Conservation (phyloP, 805 yeast species). For the Hagleromyces aurorensis region DNA sequence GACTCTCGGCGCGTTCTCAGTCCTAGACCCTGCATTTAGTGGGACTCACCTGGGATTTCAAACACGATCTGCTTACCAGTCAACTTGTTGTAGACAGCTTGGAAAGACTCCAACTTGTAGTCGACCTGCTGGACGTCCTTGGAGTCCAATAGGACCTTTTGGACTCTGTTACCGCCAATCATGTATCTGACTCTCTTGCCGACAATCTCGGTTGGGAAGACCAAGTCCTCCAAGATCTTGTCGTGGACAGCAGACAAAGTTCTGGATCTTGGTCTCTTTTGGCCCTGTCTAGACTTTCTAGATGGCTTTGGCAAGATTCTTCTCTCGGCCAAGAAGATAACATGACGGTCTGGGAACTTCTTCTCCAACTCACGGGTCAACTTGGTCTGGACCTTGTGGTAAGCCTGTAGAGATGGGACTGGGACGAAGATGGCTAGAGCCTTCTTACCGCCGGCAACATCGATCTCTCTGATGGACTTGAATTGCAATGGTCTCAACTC, state of each 20-base stretch:
- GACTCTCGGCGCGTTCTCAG: background rate
- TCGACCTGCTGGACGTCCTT: constrained; percentile 95
- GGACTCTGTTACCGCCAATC: constrained; percentile 98
- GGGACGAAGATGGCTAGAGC: constrained; percentile 98
- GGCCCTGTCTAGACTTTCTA: constrained; percentile 86
- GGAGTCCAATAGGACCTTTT: constrained; percentile 95
- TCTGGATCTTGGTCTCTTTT: constrained; percentile 99
- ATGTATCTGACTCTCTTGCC: constrained; percentile 99
- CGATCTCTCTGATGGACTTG: constrained; percentile 97
- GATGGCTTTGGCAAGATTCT: constrained; percentile 99
- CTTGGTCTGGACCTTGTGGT: constrained; percentile 96
- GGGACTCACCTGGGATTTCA: constrained; percentile 64
- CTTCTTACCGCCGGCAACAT: constrained; percentile 96
- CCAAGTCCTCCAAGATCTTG: constrained; percentile 96
- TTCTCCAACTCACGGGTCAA: constrained; percentile 99
- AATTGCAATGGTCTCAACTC: constrained; percentile 97
- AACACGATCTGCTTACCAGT: constrained; percentile 99
- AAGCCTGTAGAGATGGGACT: constrained; percentile 82
- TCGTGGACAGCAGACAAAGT: constrained; percentile 98
- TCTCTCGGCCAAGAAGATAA: constrained; percentile 98
- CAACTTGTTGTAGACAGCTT: constrained; percentile 94
- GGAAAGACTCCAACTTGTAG: constrained; percentile 99
- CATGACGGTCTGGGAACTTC: constrained; percentile 99
- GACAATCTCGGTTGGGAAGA: constrained; percentile 97
- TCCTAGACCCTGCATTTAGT: constrained; percentile 19